phyloP scores from a whole-genome alignment of 306 rosid genomes.

The Quillaja saponaria region DNA sequence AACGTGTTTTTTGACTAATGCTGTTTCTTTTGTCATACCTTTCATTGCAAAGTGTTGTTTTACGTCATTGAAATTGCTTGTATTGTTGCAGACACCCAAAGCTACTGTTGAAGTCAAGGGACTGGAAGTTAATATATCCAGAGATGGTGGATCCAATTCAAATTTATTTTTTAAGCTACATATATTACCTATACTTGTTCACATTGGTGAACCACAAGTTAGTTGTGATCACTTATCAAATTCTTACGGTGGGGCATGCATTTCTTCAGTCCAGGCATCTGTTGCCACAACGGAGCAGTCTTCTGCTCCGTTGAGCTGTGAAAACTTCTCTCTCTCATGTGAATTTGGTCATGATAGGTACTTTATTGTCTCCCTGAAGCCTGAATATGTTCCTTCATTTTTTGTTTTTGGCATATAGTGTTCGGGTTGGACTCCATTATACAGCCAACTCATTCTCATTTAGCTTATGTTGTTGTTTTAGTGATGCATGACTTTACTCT shows the following conservation, averaged over 20 bases:
- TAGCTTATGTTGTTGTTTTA: constrained; percentile 8
- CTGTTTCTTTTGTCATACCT: constrained; percentile 24
- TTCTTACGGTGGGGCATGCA: constrained; percentile 56
- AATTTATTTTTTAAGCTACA: constrained; percentile 78
- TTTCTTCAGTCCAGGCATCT: constrained; percentile 57
- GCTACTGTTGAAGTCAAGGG: constrained; percentile 80
- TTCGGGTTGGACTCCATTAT: not conserved
- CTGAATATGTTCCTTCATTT: not conserved
- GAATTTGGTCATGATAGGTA: constrained; percentile 98
- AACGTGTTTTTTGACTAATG: constrained; percentile 1
- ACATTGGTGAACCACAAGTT: constrained; percentile 74
- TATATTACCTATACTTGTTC: constrained; percentile 66
- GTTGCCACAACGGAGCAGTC: constrained; percentile 55
- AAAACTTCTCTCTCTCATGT: constrained; percentile 68
- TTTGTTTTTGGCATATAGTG: constrained; percentile 8
- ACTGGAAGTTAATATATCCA: constrained; percentile 74
- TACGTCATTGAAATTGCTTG: constrained; percentile 30
- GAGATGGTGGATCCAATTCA: constrained; percentile 68
- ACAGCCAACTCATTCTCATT: not conserved
- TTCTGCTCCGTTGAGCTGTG: constrained; percentile 71
- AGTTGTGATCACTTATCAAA: constrained; percentile 68
- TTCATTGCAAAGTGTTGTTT: constrained; percentile 12
- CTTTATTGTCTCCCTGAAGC: constrained; percentile 17
- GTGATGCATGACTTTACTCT: constrained; percentile 20
- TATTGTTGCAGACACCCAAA: constrained; percentile 78